phyloP scores from a whole-genome alignment of 2,329 filamentous ascomycete species.

The Alternaria sp. region DNA sequence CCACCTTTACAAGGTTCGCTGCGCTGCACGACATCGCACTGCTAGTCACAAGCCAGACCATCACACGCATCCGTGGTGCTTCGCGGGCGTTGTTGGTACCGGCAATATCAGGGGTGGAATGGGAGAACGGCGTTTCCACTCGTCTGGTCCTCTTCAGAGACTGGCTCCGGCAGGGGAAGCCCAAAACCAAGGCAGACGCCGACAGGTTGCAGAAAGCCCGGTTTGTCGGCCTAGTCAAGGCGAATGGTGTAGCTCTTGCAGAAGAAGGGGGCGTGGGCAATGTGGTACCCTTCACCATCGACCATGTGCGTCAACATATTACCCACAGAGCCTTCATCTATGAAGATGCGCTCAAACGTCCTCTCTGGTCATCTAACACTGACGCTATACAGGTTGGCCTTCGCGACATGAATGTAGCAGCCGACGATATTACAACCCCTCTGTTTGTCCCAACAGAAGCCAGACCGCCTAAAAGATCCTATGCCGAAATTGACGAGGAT shows the following conservation, averaged over 20 bases:
- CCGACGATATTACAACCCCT: conserved; percentile 43
- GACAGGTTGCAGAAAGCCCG: conserved; percentile 48
- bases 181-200: conserved; percentile 35
- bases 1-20: conserved; percentile 73
- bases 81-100: conserved; percentile 75
- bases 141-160: conserved; percentile 82
- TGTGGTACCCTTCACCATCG: conserved; percentile 61
- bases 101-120: conserved; percentile 76
- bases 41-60: conserved; percentile 79
- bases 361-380: conserved; percentile 32
- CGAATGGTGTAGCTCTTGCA: conserved; percentile 51
- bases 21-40: conserved; percentile 76
- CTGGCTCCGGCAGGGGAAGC: conserved; percentile 55
- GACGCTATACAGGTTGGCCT: conserved; percentile 44
- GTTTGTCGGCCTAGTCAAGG: conserved; percentile 57
- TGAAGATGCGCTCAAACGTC: conserved; percentile 19
- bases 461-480: conserved; percentile 66
- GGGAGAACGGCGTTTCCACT: conserved; percentile 80
- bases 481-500: conserved; percentile 65
- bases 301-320: conserved; percentile 56
- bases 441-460: conserved; percentile 30
- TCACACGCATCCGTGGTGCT: conserved; percentile 77
- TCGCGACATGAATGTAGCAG: conserved; percentile 42
- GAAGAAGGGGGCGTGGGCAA: conserved; percentile 56
- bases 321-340: conserved; percentile 38